Evolutionary conservation across 148 eudicot species (phyloP).

Genomic region (Amaranthus cruentus): DNA sequence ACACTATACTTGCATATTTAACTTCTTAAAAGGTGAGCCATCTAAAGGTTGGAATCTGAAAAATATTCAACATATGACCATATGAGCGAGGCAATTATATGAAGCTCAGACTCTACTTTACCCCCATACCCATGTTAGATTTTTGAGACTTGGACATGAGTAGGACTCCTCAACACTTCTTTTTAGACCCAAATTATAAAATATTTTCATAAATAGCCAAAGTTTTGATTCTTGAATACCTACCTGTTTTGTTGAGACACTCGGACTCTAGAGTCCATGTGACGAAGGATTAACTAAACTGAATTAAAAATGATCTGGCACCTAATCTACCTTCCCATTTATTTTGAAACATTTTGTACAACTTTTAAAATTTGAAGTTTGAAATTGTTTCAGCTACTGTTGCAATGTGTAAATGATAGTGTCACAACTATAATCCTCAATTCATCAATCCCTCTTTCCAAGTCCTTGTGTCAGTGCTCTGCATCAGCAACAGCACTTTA

Average conservation of each 20-base stretch:
- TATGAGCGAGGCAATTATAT: too few species aligned
- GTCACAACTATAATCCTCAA: background rate
- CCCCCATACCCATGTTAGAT: too few species aligned
- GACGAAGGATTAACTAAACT: background rate
- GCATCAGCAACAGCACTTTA: background rate
- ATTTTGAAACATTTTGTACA: constrained; percentile 1
- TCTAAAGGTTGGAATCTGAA: background rate
- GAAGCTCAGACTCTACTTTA: too few species aligned
- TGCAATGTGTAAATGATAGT: background rate
- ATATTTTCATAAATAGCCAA: too few species aligned
- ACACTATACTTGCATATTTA: background rate
- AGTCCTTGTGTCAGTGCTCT: background rate
- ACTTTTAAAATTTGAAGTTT: background rate
- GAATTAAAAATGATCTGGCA: background rate
- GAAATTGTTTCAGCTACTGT: background rate
- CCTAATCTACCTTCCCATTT: background rate
- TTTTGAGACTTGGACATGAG: too few species aligned
- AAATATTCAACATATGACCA: background rate
- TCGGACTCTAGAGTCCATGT: too few species aligned
- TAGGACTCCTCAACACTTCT: too few species aligned
- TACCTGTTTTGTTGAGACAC: too few species aligned
- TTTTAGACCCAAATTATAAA: too few species aligned
- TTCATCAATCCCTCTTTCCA: background rate
- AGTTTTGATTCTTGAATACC: too few species aligned
- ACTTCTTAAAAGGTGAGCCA: background rate